Evolutionary conservation across 2,329 filamentous ascomycete species (phyloP).

Genomic region (Falciphora oryzae): DNA sequence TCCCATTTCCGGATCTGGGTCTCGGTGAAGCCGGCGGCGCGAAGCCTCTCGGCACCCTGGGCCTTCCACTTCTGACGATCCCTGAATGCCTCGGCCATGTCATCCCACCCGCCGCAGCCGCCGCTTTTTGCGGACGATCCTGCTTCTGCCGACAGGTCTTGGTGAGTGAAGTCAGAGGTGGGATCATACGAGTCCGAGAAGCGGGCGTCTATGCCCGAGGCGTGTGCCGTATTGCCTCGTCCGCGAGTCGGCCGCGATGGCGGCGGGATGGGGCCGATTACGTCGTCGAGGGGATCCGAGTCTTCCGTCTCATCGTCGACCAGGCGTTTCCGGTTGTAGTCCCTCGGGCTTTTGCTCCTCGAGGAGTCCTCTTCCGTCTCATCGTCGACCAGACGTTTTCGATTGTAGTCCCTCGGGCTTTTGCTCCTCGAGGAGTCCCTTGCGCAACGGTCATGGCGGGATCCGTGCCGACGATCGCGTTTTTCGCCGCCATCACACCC

Average conservation of each 20-base stretch:
- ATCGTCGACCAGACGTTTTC: constrained; percentile 10
- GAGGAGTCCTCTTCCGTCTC: constrained; percentile 10
- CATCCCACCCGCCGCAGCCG: constrained; percentile 66
- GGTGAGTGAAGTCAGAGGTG: constrained; percentile 44
- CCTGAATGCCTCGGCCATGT: constrained; percentile 69
- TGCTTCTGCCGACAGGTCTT: background rate
- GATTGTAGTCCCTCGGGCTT: constrained; percentile 12
- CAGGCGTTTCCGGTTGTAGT: constrained; percentile 8
- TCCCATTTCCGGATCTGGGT: constrained; percentile 67
- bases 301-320: constrained; percentile 23
- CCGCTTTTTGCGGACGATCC: constrained; percentile 25
- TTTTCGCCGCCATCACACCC: background rate
- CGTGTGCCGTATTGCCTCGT: constrained; percentile 57
- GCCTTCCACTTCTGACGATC: constrained; percentile 76
- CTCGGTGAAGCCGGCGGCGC: constrained; percentile 72
- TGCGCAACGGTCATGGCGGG: too few relatives aligned
- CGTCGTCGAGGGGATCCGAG: constrained; percentile 68
- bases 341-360: constrained; percentile 11
- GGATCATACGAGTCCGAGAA: constrained; percentile 65
- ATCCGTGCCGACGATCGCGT: background rate
- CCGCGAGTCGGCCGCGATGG: constrained; percentile 55
- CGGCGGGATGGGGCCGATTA: constrained; percentile 70
- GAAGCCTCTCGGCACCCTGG: constrained; percentile 69
- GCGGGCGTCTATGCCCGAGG: constrained; percentile 69
- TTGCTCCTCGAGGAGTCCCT: background rate